These are phyloP conservation scores for Cyclocybe cylindracea DNA, from an alignment of 768 basidiomycete species.

Conservation along the genomic window DNA sequence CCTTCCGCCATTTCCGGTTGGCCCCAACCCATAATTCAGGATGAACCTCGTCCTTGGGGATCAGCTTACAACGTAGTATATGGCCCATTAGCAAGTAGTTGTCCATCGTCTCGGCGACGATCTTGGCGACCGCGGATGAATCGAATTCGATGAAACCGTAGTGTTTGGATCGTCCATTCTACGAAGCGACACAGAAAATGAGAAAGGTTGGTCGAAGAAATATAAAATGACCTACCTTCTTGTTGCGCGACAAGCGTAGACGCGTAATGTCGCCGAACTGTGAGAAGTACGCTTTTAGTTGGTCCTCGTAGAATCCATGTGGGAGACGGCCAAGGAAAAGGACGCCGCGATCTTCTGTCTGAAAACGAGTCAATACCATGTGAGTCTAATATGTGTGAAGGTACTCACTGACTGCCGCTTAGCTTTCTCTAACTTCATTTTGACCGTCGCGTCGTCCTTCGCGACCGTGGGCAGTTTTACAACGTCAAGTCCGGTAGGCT, in stretches of 20 bases:
- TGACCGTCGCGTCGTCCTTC: conserved; percentile 84
- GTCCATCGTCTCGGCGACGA: conserved; percentile 98
- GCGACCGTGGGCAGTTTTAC: conserved; percentile 80
- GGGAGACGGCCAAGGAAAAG: conserved; percentile 90
- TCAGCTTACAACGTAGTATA: conserved; percentile 86
- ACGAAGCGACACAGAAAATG: neutral
- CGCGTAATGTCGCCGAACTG: conserved; percentile 94
- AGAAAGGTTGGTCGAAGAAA: neutral
- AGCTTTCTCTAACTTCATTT: conserved; percentile 60
- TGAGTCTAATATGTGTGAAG: neutral
- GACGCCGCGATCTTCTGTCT: conserved; percentile 74
- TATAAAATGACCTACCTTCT: conserved; percentile 57
- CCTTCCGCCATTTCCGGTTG: conserved; percentile 83
- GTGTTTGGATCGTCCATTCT: conserved; percentile 97
- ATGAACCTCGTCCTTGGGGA: conserved; percentile 89
- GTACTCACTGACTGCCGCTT: conserved; percentile 66
- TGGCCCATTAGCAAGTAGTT: conserved; percentile 97
- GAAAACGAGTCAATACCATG: conserved; percentile 6
- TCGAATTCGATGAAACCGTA: conserved; percentile 97
- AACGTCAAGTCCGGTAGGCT: conserved; percentile 61
- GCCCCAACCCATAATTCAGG: conserved; percentile 97
- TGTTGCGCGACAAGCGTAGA: conserved; percentile 88
- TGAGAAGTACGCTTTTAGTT: conserved; percentile 89
- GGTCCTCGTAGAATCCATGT: conserved; percentile 96
- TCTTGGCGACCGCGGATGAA: conserved; percentile 85